A percentile compares a stretch with the other conserved stretches of the same genome.
These are phyloP conservation scores for Posidonia oceanica DNA, from an alignment of 116 monocot species.

Conservation along the genomic window DNA sequence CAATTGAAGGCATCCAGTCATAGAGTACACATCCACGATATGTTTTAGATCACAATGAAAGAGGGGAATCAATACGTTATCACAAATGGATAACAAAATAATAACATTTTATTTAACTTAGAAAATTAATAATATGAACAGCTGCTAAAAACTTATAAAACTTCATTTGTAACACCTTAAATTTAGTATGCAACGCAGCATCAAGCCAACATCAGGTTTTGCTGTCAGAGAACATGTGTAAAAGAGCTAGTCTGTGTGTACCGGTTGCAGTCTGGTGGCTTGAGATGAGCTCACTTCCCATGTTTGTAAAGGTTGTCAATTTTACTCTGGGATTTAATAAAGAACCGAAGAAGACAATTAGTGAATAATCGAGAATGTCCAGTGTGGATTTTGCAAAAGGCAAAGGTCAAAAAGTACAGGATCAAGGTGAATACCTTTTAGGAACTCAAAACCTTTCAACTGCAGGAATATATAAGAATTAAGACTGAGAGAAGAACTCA, in stretches of 20 bases:
- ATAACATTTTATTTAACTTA: too few species aligned
- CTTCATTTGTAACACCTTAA: too few species aligned
- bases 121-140: too few species aligned
- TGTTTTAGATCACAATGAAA: too few species aligned
- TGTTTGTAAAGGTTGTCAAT: conserved; percentile 32
- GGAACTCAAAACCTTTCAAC: conserved; percentile 89
- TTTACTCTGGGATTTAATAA: conserved; percentile 13
- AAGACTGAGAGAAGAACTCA: background rate
- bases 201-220: background rate
- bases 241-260: background rate
- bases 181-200: too few species aligned
- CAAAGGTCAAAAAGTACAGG: conserved; percentile 51
- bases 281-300: conserved; percentile 15
- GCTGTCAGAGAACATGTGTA: background rate
- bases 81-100: too few species aligned
- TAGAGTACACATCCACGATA: too few species aligned
- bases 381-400: background rate
- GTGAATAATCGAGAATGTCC: background rate
- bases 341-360: background rate
- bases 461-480: conserved; percentile 11
- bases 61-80: too few species aligned
- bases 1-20: too few species aligned
- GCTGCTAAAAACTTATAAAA: too few species aligned
- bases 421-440: conserved; percentile 83
- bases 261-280: background rate